Evolutionary conservation across 2,329 filamentous ascomycete genomes (phyloP), one percentile per base, ranked within the genome.

Genomic region (Lasiodiplodia gonubiensis): DNA sequence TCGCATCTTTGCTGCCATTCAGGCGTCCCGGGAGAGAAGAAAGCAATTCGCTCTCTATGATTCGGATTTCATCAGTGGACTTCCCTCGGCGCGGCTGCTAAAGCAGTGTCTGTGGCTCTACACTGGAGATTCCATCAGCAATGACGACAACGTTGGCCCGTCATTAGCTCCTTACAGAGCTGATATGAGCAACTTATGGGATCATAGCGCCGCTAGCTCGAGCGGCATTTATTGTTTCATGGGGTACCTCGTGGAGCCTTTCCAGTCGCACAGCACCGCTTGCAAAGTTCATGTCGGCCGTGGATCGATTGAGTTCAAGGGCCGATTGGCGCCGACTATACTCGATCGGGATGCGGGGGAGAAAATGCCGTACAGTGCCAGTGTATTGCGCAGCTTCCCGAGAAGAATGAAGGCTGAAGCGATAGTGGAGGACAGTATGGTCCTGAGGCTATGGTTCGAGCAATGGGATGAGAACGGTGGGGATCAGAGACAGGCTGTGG

Each of bases 271-370:
- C n/a, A 49, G 48, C n/a, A 49, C 48, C 18, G 48, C 48, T n/a
- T 49, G 48, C 48, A 49, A 49, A 21, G 23, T 53, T 2, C 51
- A 30, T 16, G 16, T 53, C 25, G 51, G 51, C 14, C 51, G 51
- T 27, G 51, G 51, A 30, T 53, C 51, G 23, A 53, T 53, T 27
- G 51, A 53, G 25, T 27, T 33, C 51, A 53, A 53, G 6, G 51
- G 23, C 8, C 51, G 51, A 30, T 30, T 30, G 5, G 8, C 11
- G 4, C 49, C 49, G 49, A 52, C 8, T 7, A 53, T 53, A 23
- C 51, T 16, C 6, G 51, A 30, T 18, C 51, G 27, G 14, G 25
- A 53, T 25, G 51, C 23, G 16, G 51, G 27, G 14, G 25, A 53
- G 12, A 12, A 30, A 16, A 16, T 8, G 11, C 51, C 51, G 18